Evolutionary conservation across 257 asterid species (phyloP).

Genomic region (Solanum infundibuliforme): DNA sequence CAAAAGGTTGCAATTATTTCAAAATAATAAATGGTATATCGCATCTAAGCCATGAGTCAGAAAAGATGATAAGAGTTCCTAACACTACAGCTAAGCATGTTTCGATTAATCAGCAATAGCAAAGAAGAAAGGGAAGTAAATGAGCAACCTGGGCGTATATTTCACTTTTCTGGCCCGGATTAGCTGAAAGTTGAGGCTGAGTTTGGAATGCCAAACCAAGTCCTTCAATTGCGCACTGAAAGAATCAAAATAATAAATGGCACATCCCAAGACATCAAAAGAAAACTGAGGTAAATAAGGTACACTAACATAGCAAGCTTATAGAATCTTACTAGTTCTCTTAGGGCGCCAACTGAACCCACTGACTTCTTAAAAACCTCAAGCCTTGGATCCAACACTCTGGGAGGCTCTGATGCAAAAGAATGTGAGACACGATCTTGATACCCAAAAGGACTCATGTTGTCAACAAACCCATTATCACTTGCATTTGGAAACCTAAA

Average conservation of each 20-base stretch:
- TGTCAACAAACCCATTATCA: slow-evolving; percentile 45
- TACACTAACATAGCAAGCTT: not conserved
- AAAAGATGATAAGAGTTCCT: not conserved
- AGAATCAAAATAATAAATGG: slow-evolving; percentile 13
- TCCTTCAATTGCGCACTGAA: slow-evolving; percentile 72
- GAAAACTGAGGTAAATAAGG: not conserved
- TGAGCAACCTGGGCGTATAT: slow-evolving; percentile 68
- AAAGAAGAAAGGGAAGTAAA: not conserved
- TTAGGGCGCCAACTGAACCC: slow-evolving; percentile 60
- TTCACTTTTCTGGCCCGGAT: slow-evolving; percentile 63
- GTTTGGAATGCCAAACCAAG: slow-evolving; percentile 61
- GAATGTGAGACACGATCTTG: slow-evolving; percentile 42
- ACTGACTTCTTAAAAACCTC: slow-evolving; percentile 54
- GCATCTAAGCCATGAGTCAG: not conserved
- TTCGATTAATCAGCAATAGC: not conserved
- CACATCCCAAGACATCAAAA: slow-evolving; percentile 2
- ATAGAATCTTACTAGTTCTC: slow-evolving; percentile 54
- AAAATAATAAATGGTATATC: not conserved
- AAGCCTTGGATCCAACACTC: slow-evolving; percentile 48
- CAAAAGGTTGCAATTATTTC: not conserved
- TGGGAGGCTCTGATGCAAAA: slow-evolving; percentile 34
- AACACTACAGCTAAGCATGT: not conserved
- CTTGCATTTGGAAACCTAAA: slow-evolving; percentile 35
- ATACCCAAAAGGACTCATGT: slow-evolving; percentile 39
- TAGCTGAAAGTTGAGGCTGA: slow-evolving; percentile 68